phyloP scores from a whole-genome alignment of 2,329 filamentous ascomycete genomes.

The Botryotinia globosa region DNA sequence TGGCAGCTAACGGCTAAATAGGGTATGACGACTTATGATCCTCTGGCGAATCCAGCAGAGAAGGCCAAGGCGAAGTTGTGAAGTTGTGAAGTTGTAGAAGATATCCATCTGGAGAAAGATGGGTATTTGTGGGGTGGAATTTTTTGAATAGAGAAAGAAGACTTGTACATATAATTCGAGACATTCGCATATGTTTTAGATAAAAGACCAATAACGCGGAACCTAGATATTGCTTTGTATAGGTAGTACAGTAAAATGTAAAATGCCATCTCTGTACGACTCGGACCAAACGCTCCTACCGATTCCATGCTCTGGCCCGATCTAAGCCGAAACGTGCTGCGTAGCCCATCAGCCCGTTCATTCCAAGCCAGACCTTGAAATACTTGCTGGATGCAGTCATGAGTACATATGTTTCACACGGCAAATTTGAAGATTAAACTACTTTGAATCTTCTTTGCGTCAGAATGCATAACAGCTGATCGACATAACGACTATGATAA shows the following conservation, averaged over 20 bases:
- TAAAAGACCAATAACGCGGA: not conserved
- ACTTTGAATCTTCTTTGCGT: not conserved
- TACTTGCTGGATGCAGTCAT: not conserved
- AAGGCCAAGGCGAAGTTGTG: slow-evolving; percentile 51
- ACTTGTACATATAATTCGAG: not conserved
- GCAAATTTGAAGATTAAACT: not conserved
- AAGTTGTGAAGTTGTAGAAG: slow-evolving; percentile 41
- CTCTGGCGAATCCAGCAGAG: slow-evolving; percentile 47
- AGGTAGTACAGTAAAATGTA: too few relatives aligned
- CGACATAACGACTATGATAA: not conserved
- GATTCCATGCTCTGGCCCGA: not conserved
- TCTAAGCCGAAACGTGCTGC: not conserved
- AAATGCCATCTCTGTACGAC: not conserved
- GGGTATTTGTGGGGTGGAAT: not conserved
- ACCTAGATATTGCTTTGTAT: not conserved
- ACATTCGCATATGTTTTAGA: not conserved
- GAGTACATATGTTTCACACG: not conserved
- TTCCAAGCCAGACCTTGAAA: not conserved
- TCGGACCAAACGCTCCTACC: not conserved
- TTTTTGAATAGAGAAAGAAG: not conserved
- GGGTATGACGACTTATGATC: slow-evolving; percentile 43
- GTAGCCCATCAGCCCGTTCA: not conserved
- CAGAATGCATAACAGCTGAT: not conserved
- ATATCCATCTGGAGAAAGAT: not conserved
- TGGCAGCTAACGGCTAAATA: slow-evolving; percentile 22